These are phyloP conservation scores for Peniophora sp. DNA, from an alignment of 1,284 basidiomycete genomes.

Conservation along the genomic window DNA sequence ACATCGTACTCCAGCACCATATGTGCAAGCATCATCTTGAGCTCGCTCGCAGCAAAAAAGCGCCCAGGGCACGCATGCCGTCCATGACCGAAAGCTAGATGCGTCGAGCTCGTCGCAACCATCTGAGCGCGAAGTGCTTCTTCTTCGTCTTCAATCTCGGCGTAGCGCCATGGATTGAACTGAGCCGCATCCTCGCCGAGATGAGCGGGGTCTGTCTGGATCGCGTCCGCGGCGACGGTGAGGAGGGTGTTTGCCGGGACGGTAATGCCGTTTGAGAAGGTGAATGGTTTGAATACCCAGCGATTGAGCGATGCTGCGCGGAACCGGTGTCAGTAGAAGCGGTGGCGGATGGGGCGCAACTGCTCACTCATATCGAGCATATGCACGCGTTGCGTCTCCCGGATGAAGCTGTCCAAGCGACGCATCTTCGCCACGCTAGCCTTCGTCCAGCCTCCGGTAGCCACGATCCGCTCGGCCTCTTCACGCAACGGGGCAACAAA, in stretches of 20 bases:
- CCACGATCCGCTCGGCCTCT: slow-evolving; percentile 24
- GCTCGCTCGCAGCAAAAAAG: slow-evolving; percentile 36
- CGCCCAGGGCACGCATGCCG: slow-evolving; percentile 30
- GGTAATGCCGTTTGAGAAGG: slow-evolving; percentile 32
- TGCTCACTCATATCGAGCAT: not conserved
- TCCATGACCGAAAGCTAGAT: slow-evolving; percentile 20
- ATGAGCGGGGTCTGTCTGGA: slow-evolving; percentile 34
- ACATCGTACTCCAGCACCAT: slow-evolving; percentile 38
- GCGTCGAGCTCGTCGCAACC: slow-evolving; percentile 18
- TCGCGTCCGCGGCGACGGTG: slow-evolving; percentile 28
- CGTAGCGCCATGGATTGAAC: slow-evolving; percentile 40
- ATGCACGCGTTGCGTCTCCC: slow-evolving; percentile 4
- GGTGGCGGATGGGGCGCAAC: not conserved
- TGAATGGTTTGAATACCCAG: slow-evolving; percentile 24
- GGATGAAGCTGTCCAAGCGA: slow-evolving; percentile 9
- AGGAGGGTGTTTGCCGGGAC: slow-evolving; percentile 36
- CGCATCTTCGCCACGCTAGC: slow-evolving; percentile 20
- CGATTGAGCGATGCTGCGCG: slow-evolving; percentile 2
- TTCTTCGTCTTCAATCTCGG: slow-evolving; percentile 26
- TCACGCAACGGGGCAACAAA: slow-evolving; percentile 28
- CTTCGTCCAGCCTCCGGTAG: slow-evolving; percentile 26
- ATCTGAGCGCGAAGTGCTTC: slow-evolving; percentile 19
- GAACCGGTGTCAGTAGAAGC: slow-evolving; percentile 17
- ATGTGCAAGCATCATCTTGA: slow-evolving; percentile 38
- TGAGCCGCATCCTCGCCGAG: slow-evolving; percentile 26